phyloP scores from a whole-genome alignment of 345 rosid species.

The Citropsis articulata region DNA sequence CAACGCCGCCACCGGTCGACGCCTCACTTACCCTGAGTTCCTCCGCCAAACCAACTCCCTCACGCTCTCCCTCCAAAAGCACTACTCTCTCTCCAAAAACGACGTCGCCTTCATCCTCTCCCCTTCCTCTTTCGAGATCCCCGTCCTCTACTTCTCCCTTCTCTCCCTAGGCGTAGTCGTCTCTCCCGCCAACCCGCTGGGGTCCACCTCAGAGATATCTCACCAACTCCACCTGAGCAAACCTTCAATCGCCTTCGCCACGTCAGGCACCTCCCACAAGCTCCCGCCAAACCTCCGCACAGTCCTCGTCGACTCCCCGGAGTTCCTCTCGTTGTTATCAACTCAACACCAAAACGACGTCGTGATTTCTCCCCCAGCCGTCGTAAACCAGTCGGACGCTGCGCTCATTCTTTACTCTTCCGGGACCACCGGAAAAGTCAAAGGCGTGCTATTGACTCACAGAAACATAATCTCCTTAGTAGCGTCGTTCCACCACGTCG shows the following conservation, averaged over 20 bases:
- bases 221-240: constrained; percentile 52
- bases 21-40: constrained; percentile 47
- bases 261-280: constrained; percentile 46
- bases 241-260: constrained; percentile 75
- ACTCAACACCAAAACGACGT: constrained; percentile 5
- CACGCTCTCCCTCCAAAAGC: constrained; percentile 30
- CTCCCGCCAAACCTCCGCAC: constrained; percentile 41
- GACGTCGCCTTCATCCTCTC: constrained; percentile 69
- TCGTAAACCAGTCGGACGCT: constrained; percentile 46
- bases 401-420: constrained; percentile 80
- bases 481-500: constrained; percentile 27
- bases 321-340: constrained; percentile 48
- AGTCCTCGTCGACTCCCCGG: constrained; percentile 70
- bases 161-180: constrained; percentile 64
- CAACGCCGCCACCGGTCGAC: constrained; percentile 39
- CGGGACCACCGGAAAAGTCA: constrained; percentile 75
- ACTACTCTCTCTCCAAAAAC: constrained; percentile 37
- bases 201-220: constrained; percentile 53
- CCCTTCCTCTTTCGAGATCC: constrained; percentile 59
- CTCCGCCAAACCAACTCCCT: constrained; percentile 43
- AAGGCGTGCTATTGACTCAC: constrained; percentile 70
- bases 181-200: constrained; percentile 71
- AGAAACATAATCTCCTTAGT: constrained; percentile 58
- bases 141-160: constrained; percentile 67
- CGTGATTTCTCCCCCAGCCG: neutral